Evolutionary conservation across 768 basidiomycete genomes (phyloP), one percentile per base, ranked within the genome.

Genomic region (Heimioporus sp.): DNA sequence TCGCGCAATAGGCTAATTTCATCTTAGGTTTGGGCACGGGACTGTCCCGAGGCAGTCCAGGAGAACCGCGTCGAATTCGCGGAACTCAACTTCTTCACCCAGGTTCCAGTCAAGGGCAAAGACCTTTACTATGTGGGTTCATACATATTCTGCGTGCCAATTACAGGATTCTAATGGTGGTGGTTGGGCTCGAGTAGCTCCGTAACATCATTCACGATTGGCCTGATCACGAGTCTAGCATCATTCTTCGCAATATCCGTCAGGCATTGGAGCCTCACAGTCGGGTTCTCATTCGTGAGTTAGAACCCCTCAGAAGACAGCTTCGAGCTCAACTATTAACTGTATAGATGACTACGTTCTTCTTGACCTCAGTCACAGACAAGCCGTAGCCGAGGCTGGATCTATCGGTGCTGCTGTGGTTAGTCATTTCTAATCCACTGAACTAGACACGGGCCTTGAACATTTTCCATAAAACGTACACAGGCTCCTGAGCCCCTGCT

Each of bases 401-500:
- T 52, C 52, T 4, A 51, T 55, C 1, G 61, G 59, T 6, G 43
- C 51, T 19, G 47, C 44, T 28, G 32, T 53, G 46, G 67, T 68
- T 31, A 4, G 64, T 58, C 13, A 21, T 11, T 11, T 13, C 6
- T 17, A 13, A 9, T 31, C 40, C 4, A 11, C 4, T 28, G 12
- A 15, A 24, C 2, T 17, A 8, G 16, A 36, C 4, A 19, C 12
- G 19, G 10, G 17, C 2, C 17, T 30, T 49, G 48, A 52, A 3
- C 4, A 11, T 16, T 47, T 38, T 5, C 30, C 8, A 21, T 15
- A 5, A 19, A 7, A 17, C 21, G 9, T 45, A 31, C 16, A 31
- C 56, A 72, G 69, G 71, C 72, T 2, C 71, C 71, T 28, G 60
- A 65, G 40, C 72, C 68, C 9, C 36, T 72, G 30, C 57, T 70